Conservation (phyloP, 805 yeast genomes). For the Ogataea paradorogensis region DNA sequence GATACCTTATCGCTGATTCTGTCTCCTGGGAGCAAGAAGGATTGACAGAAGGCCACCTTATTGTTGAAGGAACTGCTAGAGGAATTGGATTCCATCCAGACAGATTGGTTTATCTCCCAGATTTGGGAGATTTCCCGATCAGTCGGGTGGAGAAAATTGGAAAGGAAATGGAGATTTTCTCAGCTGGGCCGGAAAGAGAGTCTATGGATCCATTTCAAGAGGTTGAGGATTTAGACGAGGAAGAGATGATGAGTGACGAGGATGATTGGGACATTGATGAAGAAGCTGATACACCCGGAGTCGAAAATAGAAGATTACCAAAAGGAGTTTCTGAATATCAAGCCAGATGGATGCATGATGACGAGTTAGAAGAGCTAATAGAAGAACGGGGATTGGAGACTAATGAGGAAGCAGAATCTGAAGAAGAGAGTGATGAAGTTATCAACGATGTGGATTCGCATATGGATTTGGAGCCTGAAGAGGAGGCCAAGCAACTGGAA, state of each 20-base stretch:
- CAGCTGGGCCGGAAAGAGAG: conserved; percentile 46
- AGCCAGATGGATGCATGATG: conserved; percentile 71
- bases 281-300: conserved; percentile 26
- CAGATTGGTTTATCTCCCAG: conserved; percentile 81
- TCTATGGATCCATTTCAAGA: conserved; percentile 59
- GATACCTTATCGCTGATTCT: conserved; percentile 76
- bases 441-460: conserved; percentile 48
- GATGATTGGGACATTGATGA: conserved; percentile 31
- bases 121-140: conserved; percentile 83
- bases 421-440: conserved; percentile 43
- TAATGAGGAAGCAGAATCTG: conserved; percentile 33
- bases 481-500: conserved; percentile 73
- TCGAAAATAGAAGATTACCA: conserved; percentile 47
- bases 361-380: conserved; percentile 42
- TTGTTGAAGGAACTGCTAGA: conserved; percentile 79
- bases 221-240: conserved; percentile 41
- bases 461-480: conserved; percentile 75
- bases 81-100: conserved; percentile 81
- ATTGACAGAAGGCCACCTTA: conserved; percentile 40
- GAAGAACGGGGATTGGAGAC: conserved; percentile 43
- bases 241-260: conserved; percentile 32
- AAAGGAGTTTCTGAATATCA: conserved; percentile 76
- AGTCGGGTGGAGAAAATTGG: conserved; percentile 56
- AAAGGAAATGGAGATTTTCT: conserved; percentile 28
- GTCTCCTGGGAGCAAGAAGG: conserved; percentile 41